Percentiles rank a stretch among this genome's conserved stretches.
phyloP scores from a whole-genome alignment of 108 stramenopile genomes.

The Pseudonitzschia delicatissima region DNA sequence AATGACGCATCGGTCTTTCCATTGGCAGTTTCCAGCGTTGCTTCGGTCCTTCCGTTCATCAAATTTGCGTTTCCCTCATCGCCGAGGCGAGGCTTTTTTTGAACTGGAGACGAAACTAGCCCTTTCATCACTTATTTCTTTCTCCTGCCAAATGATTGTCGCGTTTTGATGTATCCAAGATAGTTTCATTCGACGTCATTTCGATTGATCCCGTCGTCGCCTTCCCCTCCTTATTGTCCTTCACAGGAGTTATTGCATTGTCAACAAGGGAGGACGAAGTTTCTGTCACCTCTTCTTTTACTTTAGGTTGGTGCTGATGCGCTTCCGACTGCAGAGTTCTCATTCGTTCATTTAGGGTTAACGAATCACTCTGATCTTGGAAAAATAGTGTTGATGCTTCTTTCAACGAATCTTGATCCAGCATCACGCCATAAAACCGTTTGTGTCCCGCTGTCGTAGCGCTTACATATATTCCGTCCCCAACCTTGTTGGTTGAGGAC shows the following conservation, averaged over 20 bases:
- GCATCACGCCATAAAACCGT: conserved; percentile 52
- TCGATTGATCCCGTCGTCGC: too few species aligned
- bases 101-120: not conserved
- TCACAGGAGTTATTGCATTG: too few species aligned
- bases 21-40: not conserved
- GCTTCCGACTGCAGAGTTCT: conserved; percentile 27
- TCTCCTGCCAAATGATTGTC: too few species aligned
- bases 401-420: conserved; percentile 48
- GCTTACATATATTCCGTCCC: conserved; percentile 52
- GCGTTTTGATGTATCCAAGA: too few species aligned
- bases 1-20: not conserved
- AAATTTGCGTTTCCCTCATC: not conserved
- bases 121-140: not conserved
- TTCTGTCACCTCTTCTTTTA: too few species aligned
- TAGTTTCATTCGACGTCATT: too few species aligned
- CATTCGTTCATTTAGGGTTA: conserved; percentile 56
- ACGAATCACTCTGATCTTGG: conserved; percentile 40
- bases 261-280: too few species aligned
- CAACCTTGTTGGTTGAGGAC: conserved; percentile 18
- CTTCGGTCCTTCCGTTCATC: not conserved
- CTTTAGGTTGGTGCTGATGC: too few species aligned
- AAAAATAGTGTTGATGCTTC: conserved; percentile 40
- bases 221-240: too few species aligned
- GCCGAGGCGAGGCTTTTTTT: not conserved
- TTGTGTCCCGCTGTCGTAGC: conserved; percentile 41